Evolutionary conservation across 192 early-diverging fungal genomes (phyloP).

Genomic region (Piromyces sp.): DNA sequence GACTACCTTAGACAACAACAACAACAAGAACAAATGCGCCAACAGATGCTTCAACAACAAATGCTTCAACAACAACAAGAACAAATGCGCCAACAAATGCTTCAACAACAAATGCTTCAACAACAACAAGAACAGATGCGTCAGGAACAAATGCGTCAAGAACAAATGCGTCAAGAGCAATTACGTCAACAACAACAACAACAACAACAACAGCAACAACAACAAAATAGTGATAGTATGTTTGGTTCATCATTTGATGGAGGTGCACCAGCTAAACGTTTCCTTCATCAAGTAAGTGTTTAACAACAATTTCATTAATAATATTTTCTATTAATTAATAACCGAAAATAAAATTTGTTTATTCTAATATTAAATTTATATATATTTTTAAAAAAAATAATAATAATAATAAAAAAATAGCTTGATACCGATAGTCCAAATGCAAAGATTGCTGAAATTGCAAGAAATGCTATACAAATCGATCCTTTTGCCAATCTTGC

Average conservation of each 20-base stretch:
- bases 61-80: not conserved
- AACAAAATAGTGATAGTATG: not conserved
- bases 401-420: too few species aligned
- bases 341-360: too few species aligned
- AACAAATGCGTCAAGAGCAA: not conserved
- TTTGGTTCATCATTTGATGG: conserved; percentile 29
- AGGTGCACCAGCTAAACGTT: conserved; percentile 15
- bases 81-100: not conserved
- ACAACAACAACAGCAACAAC: conserved; percentile 3
- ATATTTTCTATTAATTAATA: too few species aligned
- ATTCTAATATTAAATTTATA: too few species aligned
- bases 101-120: not conserved
- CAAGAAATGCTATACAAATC: conserved; percentile 29
- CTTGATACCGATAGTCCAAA: conserved; percentile 9
- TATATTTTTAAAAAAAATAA: too few species aligned
- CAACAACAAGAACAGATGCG: conserved; percentile 3
- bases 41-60: conserved; percentile 1
- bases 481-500: conserved; percentile 37
- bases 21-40: conserved; percentile 1
- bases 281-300: conserved; percentile 16
- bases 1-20: not conserved
- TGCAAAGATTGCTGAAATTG: conserved; percentile 24
- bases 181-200: not conserved
- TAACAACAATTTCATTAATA: not conserved
- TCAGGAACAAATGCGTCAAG: too few species aligned